Percentiles rank a stretch among this genome's conserved stretches.
Conservation (phyloP, 176 grass and related monocot genomes). For the Cenchrus fungigraminus region DNA sequence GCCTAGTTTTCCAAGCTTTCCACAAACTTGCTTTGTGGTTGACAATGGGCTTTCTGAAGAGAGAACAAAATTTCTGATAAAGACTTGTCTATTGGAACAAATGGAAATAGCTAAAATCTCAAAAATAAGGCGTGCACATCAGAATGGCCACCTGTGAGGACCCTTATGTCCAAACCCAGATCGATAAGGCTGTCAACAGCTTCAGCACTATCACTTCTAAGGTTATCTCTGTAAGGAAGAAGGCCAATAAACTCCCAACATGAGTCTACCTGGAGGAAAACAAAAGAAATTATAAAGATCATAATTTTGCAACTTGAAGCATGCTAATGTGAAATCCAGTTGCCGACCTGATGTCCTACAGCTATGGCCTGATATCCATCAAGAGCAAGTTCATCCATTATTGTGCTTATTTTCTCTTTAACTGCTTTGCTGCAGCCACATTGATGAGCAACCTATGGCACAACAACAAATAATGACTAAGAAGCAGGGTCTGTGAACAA, state of each 20-base stretch:
- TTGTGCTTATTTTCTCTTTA: slow-evolving; percentile 47
- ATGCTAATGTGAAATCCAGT: slow-evolving; percentile 11
- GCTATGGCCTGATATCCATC: slow-evolving; percentile 64
- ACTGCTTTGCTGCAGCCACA: slow-evolving; percentile 40
- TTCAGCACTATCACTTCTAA: slow-evolving; percentile 50
- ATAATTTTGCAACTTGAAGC: neutral
- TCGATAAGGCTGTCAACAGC: slow-evolving; percentile 39
- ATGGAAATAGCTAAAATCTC: slow-evolving; percentile 15
- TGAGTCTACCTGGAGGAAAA: slow-evolving; percentile 35
- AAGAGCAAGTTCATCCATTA: slow-evolving; percentile 47
- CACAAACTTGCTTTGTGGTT: slow-evolving; percentile 49
- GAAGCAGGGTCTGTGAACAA: slow-evolving; percentile 3
- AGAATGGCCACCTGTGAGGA: slow-evolving; percentile 52
- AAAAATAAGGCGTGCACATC: neutral
- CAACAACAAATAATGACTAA: slow-evolving; percentile 29
- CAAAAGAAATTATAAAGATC: slow-evolving; percentile 20
- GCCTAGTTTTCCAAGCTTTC: slow-evolving; percentile 53
- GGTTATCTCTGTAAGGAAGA: slow-evolving; percentile 58
- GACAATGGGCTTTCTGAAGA: slow-evolving; percentile 45
- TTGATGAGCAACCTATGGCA: slow-evolving; percentile 48
- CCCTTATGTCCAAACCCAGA: slow-evolving; percentile 46
- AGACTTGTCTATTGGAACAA: slow-evolving; percentile 20
- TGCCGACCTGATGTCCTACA: slow-evolving; percentile 51
- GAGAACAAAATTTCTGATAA: slow-evolving; percentile 21
- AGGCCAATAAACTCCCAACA: slow-evolving; percentile 53